Evolutionary conservation across 208 protist species (phyloP).

Genomic region (Zelonia costaricensis): DNA sequence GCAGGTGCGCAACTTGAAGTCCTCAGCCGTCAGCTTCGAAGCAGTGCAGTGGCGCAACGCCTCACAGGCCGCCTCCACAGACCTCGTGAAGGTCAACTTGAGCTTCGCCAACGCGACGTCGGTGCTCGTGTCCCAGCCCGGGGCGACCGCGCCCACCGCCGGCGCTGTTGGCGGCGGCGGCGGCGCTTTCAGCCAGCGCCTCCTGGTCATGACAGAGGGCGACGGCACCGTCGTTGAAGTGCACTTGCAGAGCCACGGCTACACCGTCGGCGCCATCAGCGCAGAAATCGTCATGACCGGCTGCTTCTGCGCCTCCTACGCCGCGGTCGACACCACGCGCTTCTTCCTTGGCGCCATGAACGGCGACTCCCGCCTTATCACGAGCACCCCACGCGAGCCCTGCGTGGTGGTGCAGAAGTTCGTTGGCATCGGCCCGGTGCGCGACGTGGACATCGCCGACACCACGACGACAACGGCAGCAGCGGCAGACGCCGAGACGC

Average conservation of each 20-base stretch:
- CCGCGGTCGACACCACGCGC: slow-evolving; percentile 8
- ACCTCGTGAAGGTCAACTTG: slow-evolving; percentile 67
- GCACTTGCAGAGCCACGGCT: slow-evolving; percentile 41
- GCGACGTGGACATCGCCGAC: slow-evolving; percentile 62
- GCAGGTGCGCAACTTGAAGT: slow-evolving; percentile 54
- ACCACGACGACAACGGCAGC: slow-evolving; percentile 12
- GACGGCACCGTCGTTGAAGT: slow-evolving; percentile 74
- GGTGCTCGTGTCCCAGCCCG: slow-evolving; percentile 12
- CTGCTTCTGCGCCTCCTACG: slow-evolving; percentile 43
- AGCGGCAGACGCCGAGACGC: neutral
- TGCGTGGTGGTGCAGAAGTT: slow-evolving; percentile 52
- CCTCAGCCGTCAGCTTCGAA: slow-evolving; percentile 45
- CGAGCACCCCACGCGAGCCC: slow-evolving; percentile 14
- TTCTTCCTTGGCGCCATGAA: slow-evolving; percentile 65
- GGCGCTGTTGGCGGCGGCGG: neutral
- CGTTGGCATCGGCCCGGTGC: slow-evolving; percentile 47
- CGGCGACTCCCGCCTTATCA: slow-evolving; percentile 64
- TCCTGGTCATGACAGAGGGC: slow-evolving; percentile 74
- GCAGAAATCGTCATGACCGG: slow-evolving; percentile 53
- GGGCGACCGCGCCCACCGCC: neutral
- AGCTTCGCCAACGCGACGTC: slow-evolving; percentile 64
- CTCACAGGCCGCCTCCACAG: slow-evolving; percentile 42
- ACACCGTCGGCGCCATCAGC: slow-evolving; percentile 46
- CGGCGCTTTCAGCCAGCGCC: slow-evolving; percentile 10
- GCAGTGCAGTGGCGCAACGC: slow-evolving; percentile 51